Evolutionary conservation across 257 asterid species (phyloP), one percentile per base, ranked within the genome.

Genomic region (Verbena officinalis): DNA sequence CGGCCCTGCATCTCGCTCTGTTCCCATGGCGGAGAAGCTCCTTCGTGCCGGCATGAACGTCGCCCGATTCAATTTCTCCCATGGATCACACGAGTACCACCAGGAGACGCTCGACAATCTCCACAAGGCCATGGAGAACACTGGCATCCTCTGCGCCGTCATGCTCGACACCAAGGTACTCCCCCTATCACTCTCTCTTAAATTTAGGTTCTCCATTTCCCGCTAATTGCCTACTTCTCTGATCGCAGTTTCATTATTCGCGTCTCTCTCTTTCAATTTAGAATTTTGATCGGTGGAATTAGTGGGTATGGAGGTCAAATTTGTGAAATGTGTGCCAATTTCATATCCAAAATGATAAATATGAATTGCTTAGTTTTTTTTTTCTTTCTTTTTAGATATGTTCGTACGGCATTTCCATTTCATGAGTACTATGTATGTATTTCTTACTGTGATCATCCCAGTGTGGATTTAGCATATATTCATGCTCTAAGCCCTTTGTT

Each of bases 71-170:
- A 86, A 86, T 69, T 84, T 86, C 75, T 86, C 95, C 0, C 95
- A 86, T 56, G 91, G 91, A 60, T 81, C 95, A 20, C 87, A 86
- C 58, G 83, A 78, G 27, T 86, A 86, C 71, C 95, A 84, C 52
- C 95, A 86, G 81, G 95, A 84, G 65, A 86, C 95, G 11, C 86
- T 86, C 50, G 87, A 86, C 49, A 86, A 86, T 64, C 89, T 84
- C 56, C 87, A 77, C 11, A 60, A 74, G 67, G 95, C 83, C 55
- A 86, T 86, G 95, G 86, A 82, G 36, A 84, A 78, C 57, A 84
- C 89, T 13, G 91, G 89, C 9, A 86, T 86, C 43, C 88, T 84
- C 71, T 86, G 95, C 64, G 91, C 95, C 38, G 85, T 86, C 55
- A 86, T 86, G 95, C 82, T 86, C 42, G 91, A 86, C 54, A 86